Base-by-base conservation (phyloP, 805 yeast species). In the Kodamaea kakaduensis region DNA sequence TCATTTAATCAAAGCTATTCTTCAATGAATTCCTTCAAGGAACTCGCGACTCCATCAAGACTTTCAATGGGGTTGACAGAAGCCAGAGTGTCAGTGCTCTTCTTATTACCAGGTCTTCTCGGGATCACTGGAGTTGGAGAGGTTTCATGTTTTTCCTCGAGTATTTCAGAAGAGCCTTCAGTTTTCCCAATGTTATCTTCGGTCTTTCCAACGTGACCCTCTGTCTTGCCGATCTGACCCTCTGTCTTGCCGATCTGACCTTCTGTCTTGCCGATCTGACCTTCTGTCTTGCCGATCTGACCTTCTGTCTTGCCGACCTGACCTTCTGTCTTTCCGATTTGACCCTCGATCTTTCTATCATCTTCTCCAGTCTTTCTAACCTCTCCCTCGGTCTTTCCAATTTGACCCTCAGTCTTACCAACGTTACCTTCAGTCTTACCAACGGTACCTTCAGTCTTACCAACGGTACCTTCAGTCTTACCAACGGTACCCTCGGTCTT, bases 131-230 rank as follows among this genome's bases (percentile, higher is more conserved):
- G 29, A 25, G 12, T 15, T 10, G 27, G 22, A 6, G 22, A 7
- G 9, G 22, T 19, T 19, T 9, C 22, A 19, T 19, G 22, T 19
- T 6, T 6, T 19, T 9, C 22, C 9, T 19, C 22, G 9, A 7
- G 22, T 19, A n/a, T n/a, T n/a, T 19, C 9, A 19, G 22, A 19
- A 19, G 6, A 6, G 6, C 22, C 22, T 9, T 19, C 22, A 19
- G 22, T 19, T 19, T 19, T 19, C 9, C n/a, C 17, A 16, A 26
- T 4, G 7, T 26, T 8, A 5, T 19, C 19, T 16, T 26, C 29
- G 17, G 19, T 8, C 29, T 26, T 26, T 26, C 29, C 29, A 26
- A 26, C 19, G 6, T 26, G 18, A 5, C 29, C 29, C 17, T 26
- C 29, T 4, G 29, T 10, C 29, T 26, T 26, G 7, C 17, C 29